Evolutionary conservation across 345 rosid genomes (phyloP), one percentile per base, ranked within the genome.

Genomic region (Euphorbia lathyris): DNA sequence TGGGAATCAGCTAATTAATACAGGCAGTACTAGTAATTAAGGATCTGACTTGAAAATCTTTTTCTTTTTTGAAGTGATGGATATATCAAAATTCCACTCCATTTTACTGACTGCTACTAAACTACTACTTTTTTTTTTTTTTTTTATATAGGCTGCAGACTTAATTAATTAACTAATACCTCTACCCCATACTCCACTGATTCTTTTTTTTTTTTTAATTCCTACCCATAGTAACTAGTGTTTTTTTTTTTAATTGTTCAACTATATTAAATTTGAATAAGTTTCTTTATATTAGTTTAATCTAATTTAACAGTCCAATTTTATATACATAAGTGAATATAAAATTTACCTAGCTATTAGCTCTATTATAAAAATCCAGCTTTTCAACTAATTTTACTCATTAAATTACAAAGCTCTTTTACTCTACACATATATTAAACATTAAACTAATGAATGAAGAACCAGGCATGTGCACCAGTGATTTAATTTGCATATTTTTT

Each of bases 31-130:
- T 4, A 40, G 7, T 71, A 45, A 48, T 29, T 51, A 51, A 51
- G 23, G 1, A 53, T 7, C 3, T 78, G 74, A 70, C 78, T 48
- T 60, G 76, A 50, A 63, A 68, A 65, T 34, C 65, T 38, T 43
- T 32, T 60, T 63, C 26, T 43, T 63, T 40, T 48, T 58, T 59
- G 63, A 45, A 51, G 8, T 32, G 13, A 40, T n/a, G 10, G 27
- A 58, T 22, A 58, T 22, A 62, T 51, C 51, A 63, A 66, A 67
- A 65, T n/a, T 12, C 25, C 26, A 13, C 20, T 17, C 22, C 20
- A 29, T 72, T 26, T 14, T 57, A 57, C 9, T 71, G 51, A 26
- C 30, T 63, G 32, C 42, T 42, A n/a, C 32, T 45, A 48, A n/a
- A 51, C 27, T 36, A 32, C 36, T 29, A 51, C 63, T 22, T 51